A percentile compares a stretch with the other conserved stretches of the same genome.
These are phyloP conservation scores for Neurospora crassa DNA, from an alignment of 2,329 filamentous ascomycete species.

Conservation along the genomic window DNA sequence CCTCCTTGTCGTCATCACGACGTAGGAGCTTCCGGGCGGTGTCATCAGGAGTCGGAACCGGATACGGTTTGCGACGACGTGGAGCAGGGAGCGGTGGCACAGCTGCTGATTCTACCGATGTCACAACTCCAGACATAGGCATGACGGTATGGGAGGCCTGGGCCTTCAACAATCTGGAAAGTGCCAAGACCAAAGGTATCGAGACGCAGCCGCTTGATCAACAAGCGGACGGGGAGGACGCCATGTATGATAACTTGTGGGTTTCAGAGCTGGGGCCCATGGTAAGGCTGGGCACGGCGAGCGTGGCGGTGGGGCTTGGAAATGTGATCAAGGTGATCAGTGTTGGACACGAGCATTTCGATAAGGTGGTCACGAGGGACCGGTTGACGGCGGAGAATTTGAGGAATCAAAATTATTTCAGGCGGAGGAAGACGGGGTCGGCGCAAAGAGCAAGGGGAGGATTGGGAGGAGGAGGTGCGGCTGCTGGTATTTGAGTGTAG, in stretches of 20 bases:
- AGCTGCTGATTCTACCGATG: conserved; percentile 3
- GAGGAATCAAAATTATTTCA: conserved; percentile 29
- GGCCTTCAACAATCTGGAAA: conserved; percentile 38
- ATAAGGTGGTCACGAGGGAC: conserved; percentile 25
- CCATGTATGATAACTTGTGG: conserved; percentile 42
- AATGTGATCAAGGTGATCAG: conserved; percentile 64
- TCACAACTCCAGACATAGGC: conserved; percentile 18
- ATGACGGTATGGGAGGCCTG: conserved; percentile 40
- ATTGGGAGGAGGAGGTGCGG: not conserved
- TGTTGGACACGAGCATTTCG: conserved; percentile 56
- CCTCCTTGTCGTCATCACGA: not conserved
- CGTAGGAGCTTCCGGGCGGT: not conserved
- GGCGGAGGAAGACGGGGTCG: conserved; percentile 17
- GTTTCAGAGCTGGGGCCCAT: conserved; percentile 59
- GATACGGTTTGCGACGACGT: not conserved
- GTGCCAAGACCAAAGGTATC: conserved; percentile 26
- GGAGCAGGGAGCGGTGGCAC: conserved; percentile 10
- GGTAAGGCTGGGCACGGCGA: conserved; percentile 49
- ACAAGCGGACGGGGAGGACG: conserved; percentile 17
- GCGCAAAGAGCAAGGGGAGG: not conserved
- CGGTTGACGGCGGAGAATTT: conserved; percentile 21
- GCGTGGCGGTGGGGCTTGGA: conserved; percentile 61
- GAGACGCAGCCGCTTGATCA: conserved; percentile 36
- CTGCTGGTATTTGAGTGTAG: not conserved
- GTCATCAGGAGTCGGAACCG: not conserved